A percentile compares a stretch with the other conserved stretches of the same genome.
These are phyloP conservation scores for Copromyces sp. DNA, from an alignment of 495 filamentous ascomycete genomes.

Conservation along the genomic window DNA sequence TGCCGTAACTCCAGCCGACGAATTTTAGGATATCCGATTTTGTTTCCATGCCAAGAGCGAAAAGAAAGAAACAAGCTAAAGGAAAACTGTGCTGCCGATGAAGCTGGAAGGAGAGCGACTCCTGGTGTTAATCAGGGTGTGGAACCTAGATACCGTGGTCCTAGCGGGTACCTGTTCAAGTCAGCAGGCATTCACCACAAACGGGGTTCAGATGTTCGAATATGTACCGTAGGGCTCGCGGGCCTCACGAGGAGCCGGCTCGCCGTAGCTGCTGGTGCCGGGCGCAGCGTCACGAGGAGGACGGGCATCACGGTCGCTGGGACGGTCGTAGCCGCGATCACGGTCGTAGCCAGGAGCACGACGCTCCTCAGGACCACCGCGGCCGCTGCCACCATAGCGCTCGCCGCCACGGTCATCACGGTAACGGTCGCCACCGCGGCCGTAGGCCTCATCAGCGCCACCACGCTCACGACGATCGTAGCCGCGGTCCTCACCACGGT, in stretches of 20 bases:
- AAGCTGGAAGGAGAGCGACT: constrained; percentile 4
- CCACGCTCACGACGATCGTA: constrained; percentile 46
- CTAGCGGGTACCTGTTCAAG: constrained; percentile 17
- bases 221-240: constrained; percentile 37
- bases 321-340: constrained; percentile 45
- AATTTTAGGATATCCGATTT: constrained; percentile 31
- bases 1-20: constrained; percentile 32
- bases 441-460: constrained; percentile 43
- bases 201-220: background rate
- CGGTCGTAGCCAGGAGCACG: constrained; percentile 44
- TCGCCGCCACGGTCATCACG: constrained; percentile 35
- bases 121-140: background rate
- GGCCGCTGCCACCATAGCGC: constrained; percentile 32
- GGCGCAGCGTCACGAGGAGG: constrained; percentile 41
- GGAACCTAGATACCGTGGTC: background rate
- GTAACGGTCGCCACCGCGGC: constrained; percentile 34
- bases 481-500: constrained; percentile 46
- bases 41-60: constrained; percentile 23
- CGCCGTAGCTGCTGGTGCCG: constrained; percentile 41
- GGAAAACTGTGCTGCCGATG: constrained; percentile 17
- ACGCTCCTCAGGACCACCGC: constrained; percentile 38
- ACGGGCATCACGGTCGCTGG: constrained; percentile 33
- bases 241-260: constrained; percentile 50
- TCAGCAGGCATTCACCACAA: constrained; percentile 3
- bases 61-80: constrained; percentile 14